phyloP scores from a whole-genome alignment of 805 yeast species.

The Sugiyamaella qingdaonensis region DNA sequence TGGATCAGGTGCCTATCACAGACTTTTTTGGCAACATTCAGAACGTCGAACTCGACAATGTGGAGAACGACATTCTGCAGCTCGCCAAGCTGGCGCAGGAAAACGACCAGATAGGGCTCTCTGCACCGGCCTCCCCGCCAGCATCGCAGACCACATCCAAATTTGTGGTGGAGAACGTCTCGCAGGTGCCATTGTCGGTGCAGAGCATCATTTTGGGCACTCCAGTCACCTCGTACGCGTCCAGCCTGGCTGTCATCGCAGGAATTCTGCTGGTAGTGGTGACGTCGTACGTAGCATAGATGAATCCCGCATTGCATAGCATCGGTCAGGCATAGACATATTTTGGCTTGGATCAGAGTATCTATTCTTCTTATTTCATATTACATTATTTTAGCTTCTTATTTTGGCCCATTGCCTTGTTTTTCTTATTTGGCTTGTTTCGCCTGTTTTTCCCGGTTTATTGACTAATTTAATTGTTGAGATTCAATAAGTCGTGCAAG shows the following conservation, averaged over 20 bases:
- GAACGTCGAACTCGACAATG: constrained; percentile 61
- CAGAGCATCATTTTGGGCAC: background rate
- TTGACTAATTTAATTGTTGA: too few species aligned
- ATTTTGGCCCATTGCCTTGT: too few species aligned
- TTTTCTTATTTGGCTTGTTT: too few species aligned
- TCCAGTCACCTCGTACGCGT: background rate
- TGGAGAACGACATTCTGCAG: constrained; percentile 15
- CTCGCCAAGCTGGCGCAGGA: constrained; percentile 9
- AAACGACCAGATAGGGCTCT: background rate
- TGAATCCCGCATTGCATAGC: too few species aligned
- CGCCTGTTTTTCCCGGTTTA: too few species aligned
- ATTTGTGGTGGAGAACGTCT: background rate
- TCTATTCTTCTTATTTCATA: too few species aligned
- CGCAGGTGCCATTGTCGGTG: background rate
- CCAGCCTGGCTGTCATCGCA: background rate
- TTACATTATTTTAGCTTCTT: too few species aligned
- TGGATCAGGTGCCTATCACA: constrained; percentile 68
- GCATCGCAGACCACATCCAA: background rate
- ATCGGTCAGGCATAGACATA: too few species aligned
- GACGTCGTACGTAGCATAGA: background rate
- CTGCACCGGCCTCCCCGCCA: background rate
- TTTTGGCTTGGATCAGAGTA: too few species aligned
- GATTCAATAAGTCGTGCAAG: too few species aligned
- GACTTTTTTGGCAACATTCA: constrained; percentile 95
- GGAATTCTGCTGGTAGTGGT: background rate